These are phyloP conservation scores for Picochlorum costavermella DNA, from an alignment of 139 green algal species.

Conservation along the genomic window DNA sequence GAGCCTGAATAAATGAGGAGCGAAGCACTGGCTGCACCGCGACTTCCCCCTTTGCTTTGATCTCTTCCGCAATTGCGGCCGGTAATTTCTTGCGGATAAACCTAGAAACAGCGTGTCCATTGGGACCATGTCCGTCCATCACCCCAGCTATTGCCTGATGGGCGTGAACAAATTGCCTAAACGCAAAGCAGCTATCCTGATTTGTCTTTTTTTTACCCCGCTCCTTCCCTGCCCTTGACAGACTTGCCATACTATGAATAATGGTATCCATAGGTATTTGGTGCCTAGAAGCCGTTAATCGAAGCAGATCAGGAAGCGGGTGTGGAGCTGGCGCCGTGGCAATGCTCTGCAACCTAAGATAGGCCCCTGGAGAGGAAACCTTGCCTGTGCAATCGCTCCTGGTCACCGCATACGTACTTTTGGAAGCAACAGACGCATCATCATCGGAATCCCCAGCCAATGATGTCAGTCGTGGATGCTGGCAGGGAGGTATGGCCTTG, in stretches of 20 bases:
- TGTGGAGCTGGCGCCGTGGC: conserved; percentile 8
- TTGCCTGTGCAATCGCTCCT: not conserved
- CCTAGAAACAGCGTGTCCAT: conserved; percentile 65
- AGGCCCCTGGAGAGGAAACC: conserved; percentile 4
- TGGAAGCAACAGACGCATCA: not conserved
- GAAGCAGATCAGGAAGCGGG: conserved; percentile 7
- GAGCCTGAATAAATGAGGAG: conserved; percentile 49
- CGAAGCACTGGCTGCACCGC: not conserved
- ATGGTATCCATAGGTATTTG: conserved; percentile 20
- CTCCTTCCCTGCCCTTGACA: conserved; percentile 65
- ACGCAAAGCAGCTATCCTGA: conserved; percentile 81
- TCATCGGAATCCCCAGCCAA: not conserved
- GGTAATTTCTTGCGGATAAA: conserved; percentile 72
- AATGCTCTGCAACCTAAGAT: conserved; percentile 12
- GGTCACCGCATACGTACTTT: not conserved
- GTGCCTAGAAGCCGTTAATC: not conserved
- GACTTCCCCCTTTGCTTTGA: conserved; percentile 35
- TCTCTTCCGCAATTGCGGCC: conserved; percentile 57
- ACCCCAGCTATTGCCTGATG: conserved; percentile 68
- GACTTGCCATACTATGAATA: conserved; percentile 51
- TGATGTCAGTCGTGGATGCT: no score
- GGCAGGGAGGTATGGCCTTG: not conserved
- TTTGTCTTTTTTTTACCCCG: conserved; percentile 79
- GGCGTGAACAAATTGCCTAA: conserved; percentile 67
- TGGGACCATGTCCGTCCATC: conserved; percentile 77